These are phyloP conservation scores for Candida taoyuanica DNA, from an alignment of 805 yeast genomes.

Conservation along the genomic window DNA sequence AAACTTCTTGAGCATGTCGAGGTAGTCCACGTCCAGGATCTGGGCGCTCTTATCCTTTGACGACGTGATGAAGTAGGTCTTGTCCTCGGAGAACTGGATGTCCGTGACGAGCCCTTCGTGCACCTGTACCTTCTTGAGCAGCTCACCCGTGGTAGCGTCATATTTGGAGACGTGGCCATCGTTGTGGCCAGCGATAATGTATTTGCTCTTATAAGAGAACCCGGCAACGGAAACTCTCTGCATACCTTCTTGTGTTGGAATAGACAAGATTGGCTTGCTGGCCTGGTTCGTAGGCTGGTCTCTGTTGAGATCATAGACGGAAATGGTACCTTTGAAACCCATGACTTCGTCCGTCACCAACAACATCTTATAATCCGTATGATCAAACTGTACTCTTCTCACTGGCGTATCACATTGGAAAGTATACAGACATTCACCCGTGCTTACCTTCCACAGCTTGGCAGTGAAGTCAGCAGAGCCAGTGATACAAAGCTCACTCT, in stretches of 20 bases:
- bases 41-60: constrained; percentile 88
- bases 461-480: constrained; percentile 88
- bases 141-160: constrained; percentile 71
- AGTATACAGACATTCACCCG: constrained; percentile 69
- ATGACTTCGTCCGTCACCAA: constrained; percentile 87
- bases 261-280: constrained; percentile 52
- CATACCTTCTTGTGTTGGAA: constrained; percentile 55
- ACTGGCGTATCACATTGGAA: constrained; percentile 83
- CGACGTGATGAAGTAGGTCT: constrained; percentile 84
- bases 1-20: constrained; percentile 67
- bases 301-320: constrained; percentile 57
- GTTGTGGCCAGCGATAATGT: constrained; percentile 80
- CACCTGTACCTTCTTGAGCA: constrained; percentile 49
- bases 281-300: constrained; percentile 43
- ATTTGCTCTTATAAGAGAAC: constrained; percentile 74
- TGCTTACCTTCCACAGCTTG: constrained; percentile 77
- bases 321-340: constrained; percentile 79
- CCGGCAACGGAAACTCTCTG: constrained; percentile 76
- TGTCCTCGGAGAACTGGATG: constrained; percentile 83
- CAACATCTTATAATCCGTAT: constrained; percentile 62
- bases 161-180: constrained; percentile 83
- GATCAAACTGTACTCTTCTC: constrained; percentile 82
- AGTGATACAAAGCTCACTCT: constrained; percentile 68
- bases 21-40: constrained; percentile 71
- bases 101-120: constrained; percentile 84